Conservation (phyloP, 345 rosid genomes). For the Capsella bursapastoris region DNA sequence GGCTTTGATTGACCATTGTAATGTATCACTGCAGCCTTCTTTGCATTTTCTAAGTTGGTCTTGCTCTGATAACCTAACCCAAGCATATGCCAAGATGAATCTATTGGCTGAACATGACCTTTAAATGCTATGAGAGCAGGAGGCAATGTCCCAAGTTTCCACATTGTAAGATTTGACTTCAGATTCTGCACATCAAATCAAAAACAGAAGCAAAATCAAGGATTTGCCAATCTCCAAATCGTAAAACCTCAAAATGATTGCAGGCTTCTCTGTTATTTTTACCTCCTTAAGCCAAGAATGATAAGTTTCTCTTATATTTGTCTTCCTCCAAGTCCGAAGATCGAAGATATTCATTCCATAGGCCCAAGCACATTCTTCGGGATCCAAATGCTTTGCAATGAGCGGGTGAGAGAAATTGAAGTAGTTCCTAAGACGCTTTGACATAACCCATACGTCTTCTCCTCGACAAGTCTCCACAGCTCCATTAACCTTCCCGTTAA, state of each 20-base stretch:
- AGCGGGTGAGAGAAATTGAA: constrained; percentile 99
- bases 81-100: constrained; percentile 95
- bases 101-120: constrained; percentile 85
- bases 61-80: constrained; percentile 95
- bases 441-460: constrained; percentile 98
- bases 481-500: constrained; percentile 90
- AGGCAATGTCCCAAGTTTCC: constrained; percentile 98
- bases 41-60: constrained; percentile 63
- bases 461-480: constrained; percentile 99
- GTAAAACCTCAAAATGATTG: not conserved
- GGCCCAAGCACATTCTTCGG: constrained; percentile 99
- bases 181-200: constrained; percentile 64
- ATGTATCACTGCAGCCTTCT: constrained; percentile 90
- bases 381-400: constrained; percentile 74
- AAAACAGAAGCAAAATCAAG: constrained; percentile 21
- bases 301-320: constrained; percentile 82
- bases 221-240: not conserved
- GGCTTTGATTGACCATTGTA: constrained; percentile 99
- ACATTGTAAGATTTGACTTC: constrained; percentile 88
- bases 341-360: constrained; percentile 99
- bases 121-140: constrained; percentile 95
- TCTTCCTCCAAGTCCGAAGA: constrained; percentile 89
- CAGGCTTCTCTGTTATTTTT: constrained; percentile 26
- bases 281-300: constrained; percentile 97
- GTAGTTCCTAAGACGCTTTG: constrained; percentile 92